Percentiles rank a stretch among this genome's conserved stretches.
phyloP scores from a whole-genome alignment of 257 asterid genomes.

The Mentha longifolia region DNA sequence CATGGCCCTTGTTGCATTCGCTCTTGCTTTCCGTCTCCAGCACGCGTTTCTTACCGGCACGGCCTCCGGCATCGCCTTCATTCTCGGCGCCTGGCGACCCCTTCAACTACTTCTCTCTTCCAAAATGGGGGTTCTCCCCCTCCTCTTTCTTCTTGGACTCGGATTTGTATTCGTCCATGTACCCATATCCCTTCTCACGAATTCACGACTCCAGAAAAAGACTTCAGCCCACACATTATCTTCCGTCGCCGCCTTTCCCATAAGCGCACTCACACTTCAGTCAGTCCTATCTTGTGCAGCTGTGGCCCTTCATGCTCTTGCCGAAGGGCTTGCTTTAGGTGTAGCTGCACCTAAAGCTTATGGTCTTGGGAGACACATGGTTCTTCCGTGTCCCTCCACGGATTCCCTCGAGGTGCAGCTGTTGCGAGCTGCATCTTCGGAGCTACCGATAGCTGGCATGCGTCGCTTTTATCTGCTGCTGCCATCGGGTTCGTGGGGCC shows the following conservation, averaged over 20 bases:
- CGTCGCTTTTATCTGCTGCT: slow-evolving; percentile 76
- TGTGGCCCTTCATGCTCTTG: slow-evolving; percentile 79
- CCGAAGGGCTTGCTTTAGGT: slow-evolving; percentile 96
- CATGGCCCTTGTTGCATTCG: slow-evolving; percentile 72
- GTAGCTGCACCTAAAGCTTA: slow-evolving; percentile 99
- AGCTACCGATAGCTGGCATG: slow-evolving; percentile 93
- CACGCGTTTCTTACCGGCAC: slow-evolving; percentile 92
- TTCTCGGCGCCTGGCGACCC: slow-evolving; percentile 93
- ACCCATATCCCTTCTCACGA: slow-evolving; percentile 50
- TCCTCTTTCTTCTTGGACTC: slow-evolving; percentile 54
- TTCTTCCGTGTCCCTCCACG: slow-evolving; percentile 91
- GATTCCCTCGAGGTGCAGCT: slow-evolving; percentile 96
- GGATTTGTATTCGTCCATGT: slow-evolving; percentile 63
- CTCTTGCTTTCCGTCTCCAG: slow-evolving; percentile 76
- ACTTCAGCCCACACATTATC: slow-evolving; percentile 65
- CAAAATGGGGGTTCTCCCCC: slow-evolving; percentile 68
- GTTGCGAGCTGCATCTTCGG: slow-evolving; percentile 95
- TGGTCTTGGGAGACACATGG: slow-evolving; percentile 94
- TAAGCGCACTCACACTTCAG: slow-evolving; percentile 85
- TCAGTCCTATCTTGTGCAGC: slow-evolving; percentile 74
- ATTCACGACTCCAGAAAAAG: slow-evolving; percentile 63
- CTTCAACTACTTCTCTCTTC: slow-evolving; percentile 73
- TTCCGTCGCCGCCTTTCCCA: slow-evolving; percentile 44
- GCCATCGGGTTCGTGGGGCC: slow-evolving; percentile 86
- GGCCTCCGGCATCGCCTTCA: slow-evolving; percentile 91